Evolutionary conservation across 306 rosid species (phyloP), one percentile per base, ranked within the genome.

Genomic region (Psophocarpus tetragonolobus): DNA sequence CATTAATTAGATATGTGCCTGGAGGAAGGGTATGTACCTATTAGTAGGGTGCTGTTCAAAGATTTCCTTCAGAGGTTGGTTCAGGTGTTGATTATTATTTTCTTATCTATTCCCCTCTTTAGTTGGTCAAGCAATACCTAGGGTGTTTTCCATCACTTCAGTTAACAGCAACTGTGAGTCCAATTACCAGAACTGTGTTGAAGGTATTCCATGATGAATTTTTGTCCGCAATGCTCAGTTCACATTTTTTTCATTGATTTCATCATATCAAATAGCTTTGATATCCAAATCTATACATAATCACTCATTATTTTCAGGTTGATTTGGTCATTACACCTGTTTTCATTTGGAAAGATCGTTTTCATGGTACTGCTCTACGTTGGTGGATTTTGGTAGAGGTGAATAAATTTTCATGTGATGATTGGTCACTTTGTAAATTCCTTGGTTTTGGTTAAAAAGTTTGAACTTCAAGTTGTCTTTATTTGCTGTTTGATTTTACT

Each of bases 311-410:
- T 62, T 83, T 74, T 76, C 88, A 94, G 98, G 81, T 94, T 82
- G 97, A 88, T 84, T 83, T 94, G 80, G 87, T 78, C 83, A 88
- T 94, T 66, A 87, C 72, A 14, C 93, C 95, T 32, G 90, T 51
- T 62, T 92, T 94, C 69, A 71, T 73, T 71, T 94, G 98, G 98
- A 94, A 92, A 87, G 98, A 94, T 83, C 97, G 93, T 81, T 89
- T 87, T 84, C 98, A 94, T 82, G 97, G 97, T 71, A 83, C 87
- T 78, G 88, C 88, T 38, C 92, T 73, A 67, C 97, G 97, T 42
- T 94, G 98, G 98, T 92, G 97, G 98, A 89, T 94, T 89, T 88
- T 94, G 51, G 98, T 94, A 68, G 97, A 94, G 98, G 98, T 94
- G 82, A 81, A 42, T 81, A 50, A 21, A 32, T 51, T 70, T 83